Base-by-base conservation (phyloP, 2,329 filamentous ascomycete genomes). In the Pseudocercospora fijiensis region DNA sequence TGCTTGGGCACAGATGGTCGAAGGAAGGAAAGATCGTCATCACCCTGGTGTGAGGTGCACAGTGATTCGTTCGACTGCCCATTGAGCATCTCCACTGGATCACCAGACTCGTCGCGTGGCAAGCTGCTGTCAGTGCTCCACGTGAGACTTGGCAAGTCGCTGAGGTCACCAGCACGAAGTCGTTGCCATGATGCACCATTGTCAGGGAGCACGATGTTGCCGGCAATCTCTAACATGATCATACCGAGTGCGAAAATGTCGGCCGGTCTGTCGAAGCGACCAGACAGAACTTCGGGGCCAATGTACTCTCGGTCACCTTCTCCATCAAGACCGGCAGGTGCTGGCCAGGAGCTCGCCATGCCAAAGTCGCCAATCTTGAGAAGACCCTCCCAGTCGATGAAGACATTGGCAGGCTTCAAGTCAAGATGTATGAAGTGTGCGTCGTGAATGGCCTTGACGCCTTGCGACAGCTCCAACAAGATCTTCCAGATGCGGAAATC, bases 401-500 rank as follows among this genome's bases (percentile, higher is more conserved):
- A 83, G 69, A 96, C 84, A 69, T 95, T 96, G 43, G 91, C 91
- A 2, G 91, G 91, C 79, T 96, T 96, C 69, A 96, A 79, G 72
- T 96, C 91, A 45, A 95, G 84, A 70, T 96, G 91, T 71, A 94
- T 90, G 72, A 93, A 96, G 4, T 91, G 91, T 61, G 88, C 88
- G 70, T 93, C 87, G 74, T 99, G 95, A 57, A 99, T 95, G 67
- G 94, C 90, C 76, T 92, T 89, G 66, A 99, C 78, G 41, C 95
- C 95, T 90, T 96, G 67, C 13, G 61, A 60, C 64, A 96, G 79
- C 76, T 99, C 95, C 47, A 96, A 85, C 71, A 98, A 81, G 63
- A 98, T 94, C 81, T 99, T 99, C 92, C 95, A 99, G 77, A 98
- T 97, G 66, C 95, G 87, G 79, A 99, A 99, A 76, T 98, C 95